phyloP scores from a whole-genome alignment of 2,329 filamentous ascomycete genomes.

The Paecilomyces formosus region DNA sequence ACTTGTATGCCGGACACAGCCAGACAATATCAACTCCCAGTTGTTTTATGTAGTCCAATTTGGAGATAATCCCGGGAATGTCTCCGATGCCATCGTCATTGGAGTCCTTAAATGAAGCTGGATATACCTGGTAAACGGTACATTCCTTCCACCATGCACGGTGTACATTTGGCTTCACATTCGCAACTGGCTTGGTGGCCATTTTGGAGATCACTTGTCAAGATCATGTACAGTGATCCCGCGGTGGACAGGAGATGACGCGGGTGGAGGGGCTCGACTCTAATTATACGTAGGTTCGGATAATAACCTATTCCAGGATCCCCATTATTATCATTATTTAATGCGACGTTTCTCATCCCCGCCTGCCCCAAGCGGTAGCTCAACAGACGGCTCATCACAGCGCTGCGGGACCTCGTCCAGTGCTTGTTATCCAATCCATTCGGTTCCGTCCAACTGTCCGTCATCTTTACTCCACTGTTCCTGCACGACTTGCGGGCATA shows the following conservation, averaged over 20 bases:
- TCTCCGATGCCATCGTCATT: conserved; percentile 54
- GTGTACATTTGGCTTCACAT: conserved; percentile 11
- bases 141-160: conserved; percentile 52
- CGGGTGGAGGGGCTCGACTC: not conserved
- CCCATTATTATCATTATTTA: not conserved
- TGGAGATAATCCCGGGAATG: conserved; percentile 56
- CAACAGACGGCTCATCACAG: not conserved
- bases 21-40: conserved; percentile 58
- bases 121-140: conserved; percentile 54
- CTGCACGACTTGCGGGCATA: not conserved
- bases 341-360: not conserved
- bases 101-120: conserved; percentile 49
- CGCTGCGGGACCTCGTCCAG: not conserved
- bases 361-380: not conserved
- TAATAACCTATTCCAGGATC: not conserved
- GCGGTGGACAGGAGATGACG: not conserved
- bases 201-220: not conserved
- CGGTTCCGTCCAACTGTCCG: not conserved
- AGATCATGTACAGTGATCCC: not conserved
- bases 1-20: conserved; percentile 45
- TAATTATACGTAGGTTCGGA: not conserved
- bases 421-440: not conserved
- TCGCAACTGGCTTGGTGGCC: conserved; percentile 2
- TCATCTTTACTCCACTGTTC: conserved; percentile 3
- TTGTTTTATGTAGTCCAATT: conserved; percentile 56